Percentiles rank a stretch among this genome's conserved stretches.
Conservation (phyloP, 345 rosid species). For the Eucalyptus regnans region DNA sequence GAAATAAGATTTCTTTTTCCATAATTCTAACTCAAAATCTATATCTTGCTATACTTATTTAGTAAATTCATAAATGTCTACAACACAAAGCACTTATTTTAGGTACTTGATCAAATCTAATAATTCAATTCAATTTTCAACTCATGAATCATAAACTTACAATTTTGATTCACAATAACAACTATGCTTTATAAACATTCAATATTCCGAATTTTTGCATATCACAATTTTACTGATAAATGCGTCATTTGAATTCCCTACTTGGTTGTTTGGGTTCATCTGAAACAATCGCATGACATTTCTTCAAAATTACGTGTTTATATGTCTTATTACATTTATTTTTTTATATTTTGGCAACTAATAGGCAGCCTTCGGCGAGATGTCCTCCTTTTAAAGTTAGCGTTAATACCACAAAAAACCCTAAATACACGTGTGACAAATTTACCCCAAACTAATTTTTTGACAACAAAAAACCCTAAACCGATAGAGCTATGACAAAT, state of each 20-base stretch:
- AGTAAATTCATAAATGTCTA: too few relatives aligned
- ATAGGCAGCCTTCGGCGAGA: neutral
- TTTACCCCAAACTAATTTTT: too few relatives aligned
- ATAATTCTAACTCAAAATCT: neutral
- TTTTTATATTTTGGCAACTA: neutral
- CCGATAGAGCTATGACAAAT: rapidly evolving
- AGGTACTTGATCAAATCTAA: too few relatives aligned
- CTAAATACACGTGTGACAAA: too few relatives aligned
- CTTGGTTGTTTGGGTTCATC: neutral
- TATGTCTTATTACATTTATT: neutral
- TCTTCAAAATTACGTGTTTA: neutral
- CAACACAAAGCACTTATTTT: too few relatives aligned
- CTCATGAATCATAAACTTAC: too few relatives aligned
- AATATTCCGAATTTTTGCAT: neutral
- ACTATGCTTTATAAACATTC: neutral
- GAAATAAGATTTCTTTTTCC: neutral
- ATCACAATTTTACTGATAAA: neutral
- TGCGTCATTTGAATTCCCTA: neutral
- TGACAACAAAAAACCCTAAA: too few relatives aligned
- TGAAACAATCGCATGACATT: neutral
- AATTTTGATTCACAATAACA: rapidly evolving
- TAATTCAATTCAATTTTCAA: too few relatives aligned
- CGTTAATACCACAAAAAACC: too few relatives aligned
- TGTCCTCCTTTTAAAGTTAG: neutral
- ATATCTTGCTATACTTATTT: neutral